These are phyloP conservation scores for Cyclotella choctawhatcheeana DNA, from an alignment of 108 stramenopile genomes.

Conservation along the genomic window DNA sequence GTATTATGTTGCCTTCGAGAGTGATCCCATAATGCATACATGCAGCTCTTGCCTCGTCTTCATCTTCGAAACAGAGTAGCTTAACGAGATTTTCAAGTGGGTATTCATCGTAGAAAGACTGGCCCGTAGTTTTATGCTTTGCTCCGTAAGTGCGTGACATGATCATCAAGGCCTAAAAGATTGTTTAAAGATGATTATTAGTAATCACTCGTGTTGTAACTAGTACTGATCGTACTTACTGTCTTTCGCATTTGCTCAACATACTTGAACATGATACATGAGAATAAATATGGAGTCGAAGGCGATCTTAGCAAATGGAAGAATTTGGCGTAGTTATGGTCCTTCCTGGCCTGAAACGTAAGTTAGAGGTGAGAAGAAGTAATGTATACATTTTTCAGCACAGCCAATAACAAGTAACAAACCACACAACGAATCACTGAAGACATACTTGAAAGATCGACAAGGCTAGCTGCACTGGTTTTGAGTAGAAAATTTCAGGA, in stretches of 20 bases:
- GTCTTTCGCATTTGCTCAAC: constrained; percentile 84
- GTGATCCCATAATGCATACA: constrained; percentile 84
- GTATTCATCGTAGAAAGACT: constrained; percentile 79
- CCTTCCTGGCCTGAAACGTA: constrained; percentile 62
- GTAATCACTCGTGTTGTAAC: no score
- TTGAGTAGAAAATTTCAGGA: constrained; percentile 77
- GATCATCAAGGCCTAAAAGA: constrained; percentile 67
- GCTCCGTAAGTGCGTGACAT: constrained; percentile 83
- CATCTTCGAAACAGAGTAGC: constrained; percentile 82
- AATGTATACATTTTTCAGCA: no score
- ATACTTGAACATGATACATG: constrained; percentile 92
- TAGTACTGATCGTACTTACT: no score
- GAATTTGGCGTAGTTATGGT: constrained; percentile 88
- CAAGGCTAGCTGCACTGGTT: constrained; percentile 86
- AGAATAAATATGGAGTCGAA: constrained; percentile 76
- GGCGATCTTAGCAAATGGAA: constrained; percentile 68
- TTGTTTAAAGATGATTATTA: no score
- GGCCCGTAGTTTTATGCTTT: constrained; percentile 67
- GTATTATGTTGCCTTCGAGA: constrained; percentile 57
- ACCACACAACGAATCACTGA: no score
- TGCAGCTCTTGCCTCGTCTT: constrained; percentile 76
- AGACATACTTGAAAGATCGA: constrained; percentile 77
- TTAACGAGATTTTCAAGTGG: constrained; percentile 65
- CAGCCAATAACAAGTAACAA: no score
- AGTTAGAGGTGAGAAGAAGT: no score